Evolutionary conservation across 2,329 filamentous ascomycete species (phyloP), one percentile per base, ranked within the genome.

Genomic region (Phaeosphaeriaceae sp.): DNA sequence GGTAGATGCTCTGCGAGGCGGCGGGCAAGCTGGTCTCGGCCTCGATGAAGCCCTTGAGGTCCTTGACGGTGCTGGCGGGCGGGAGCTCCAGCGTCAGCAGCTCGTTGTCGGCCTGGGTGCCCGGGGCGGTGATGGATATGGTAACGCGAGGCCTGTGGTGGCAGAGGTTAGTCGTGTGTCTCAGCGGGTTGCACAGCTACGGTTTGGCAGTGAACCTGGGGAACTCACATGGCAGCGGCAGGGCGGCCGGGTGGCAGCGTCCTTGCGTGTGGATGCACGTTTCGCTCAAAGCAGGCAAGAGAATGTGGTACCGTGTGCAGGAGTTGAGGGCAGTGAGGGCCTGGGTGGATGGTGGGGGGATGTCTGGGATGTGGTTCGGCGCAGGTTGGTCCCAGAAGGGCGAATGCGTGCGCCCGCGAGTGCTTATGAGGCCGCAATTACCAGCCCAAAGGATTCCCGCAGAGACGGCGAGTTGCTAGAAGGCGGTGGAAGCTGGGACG

Each of bases 11-110:
- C 77, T 97, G 93, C 48, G 89, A 84, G 46, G 84, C 82, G 19
- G 88, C 85, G 25, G 91, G 87, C 67, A 96, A 89, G 69, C 83
- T 83, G 49, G 90, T 90, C 79, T 98, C 94, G 78, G 88, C 91
- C 76, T 95, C 88, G 74, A 99, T 90, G 73, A 92, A 91, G 74
- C 89, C 91, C 79, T 96, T 96, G 66, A 99, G 86, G 53, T 92
- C 89, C 71, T 89, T 89, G 68, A 98, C 80, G 48, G 91, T 92
- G 84, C 95, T 92, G 70, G 92, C 91, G 44, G 88, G 85, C 60
- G 90, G 90, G 66, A 97, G 88, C 70, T 97, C 92, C 66, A 96
- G 86, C 56, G 88, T 89, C 69, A 97, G 84, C 73, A 96, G 85
- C 72, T 92, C 91, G 63, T 89, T 86, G 75, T 92, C 89, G 58